These are phyloP conservation scores for Hypoxylon rickii DNA, from an alignment of 495 filamentous ascomycete species.

Conservation along the genomic window DNA sequence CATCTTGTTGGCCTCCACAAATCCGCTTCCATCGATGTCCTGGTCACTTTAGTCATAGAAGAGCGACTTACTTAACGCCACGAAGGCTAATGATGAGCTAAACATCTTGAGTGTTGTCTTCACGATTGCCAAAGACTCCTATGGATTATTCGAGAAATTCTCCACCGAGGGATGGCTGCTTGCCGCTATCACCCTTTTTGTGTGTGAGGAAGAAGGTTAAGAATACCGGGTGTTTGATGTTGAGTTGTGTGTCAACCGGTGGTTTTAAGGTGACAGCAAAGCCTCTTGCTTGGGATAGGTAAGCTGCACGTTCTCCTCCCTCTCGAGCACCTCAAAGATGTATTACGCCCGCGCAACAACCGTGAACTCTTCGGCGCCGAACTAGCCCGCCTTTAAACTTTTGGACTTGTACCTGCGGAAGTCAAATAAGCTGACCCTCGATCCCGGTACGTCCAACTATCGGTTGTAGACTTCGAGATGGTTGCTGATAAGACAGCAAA, in stretches of 20 bases:
- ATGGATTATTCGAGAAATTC: neutral
- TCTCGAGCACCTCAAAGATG: slow-evolving; percentile 4
- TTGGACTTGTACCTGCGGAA: neutral
- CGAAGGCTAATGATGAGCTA: slow-evolving; percentile 1
- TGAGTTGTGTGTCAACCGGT: slow-evolving; percentile 5
- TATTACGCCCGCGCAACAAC: slow-evolving; percentile 7
- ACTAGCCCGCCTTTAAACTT: slow-evolving; percentile 15
- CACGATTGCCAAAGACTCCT: neutral
- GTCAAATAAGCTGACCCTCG: slow-evolving; percentile 8
- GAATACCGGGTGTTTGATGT: neutral
- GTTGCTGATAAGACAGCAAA: neutral
- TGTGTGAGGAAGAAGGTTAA: neutral
- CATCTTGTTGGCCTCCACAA: too few relatives aligned
- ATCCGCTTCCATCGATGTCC: too few relatives aligned
- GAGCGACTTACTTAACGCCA: slow-evolving; percentile 32
- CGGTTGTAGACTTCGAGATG: neutral
- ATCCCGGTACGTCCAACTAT: neutral
- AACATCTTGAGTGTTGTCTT: slow-evolving; percentile 5
- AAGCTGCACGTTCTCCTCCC: neutral
- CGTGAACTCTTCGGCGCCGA: slow-evolving; percentile 13
- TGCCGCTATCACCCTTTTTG: neutral
- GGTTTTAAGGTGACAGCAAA: slow-evolving; percentile 5
- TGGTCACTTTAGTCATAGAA: too few relatives aligned
- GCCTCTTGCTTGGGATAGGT: neutral
- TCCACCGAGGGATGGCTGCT: neutral